A percentile compares a stretch with the other conserved stretches of the same genome.
These are phyloP conservation scores for Backusella macrospora DNA, from an alignment of 192 early-diverging fungal genomes.

Conservation along the genomic window DNA sequence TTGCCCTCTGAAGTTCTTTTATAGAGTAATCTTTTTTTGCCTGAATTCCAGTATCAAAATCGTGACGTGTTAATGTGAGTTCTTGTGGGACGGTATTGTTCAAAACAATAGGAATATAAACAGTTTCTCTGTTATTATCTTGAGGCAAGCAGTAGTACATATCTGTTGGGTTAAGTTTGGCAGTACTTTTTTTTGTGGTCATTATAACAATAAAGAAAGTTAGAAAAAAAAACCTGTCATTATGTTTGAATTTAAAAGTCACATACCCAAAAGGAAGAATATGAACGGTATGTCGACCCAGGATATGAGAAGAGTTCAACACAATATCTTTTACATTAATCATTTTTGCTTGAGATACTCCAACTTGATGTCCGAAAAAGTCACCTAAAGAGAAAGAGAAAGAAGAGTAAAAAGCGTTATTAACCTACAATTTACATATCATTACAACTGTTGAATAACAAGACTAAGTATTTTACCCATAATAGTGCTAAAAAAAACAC, in stretches of 20 bases:
- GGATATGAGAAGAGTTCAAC: constrained; percentile 45
- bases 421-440: background rate
- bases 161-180: constrained; percentile 49
- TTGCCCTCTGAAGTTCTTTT: constrained; percentile 35
- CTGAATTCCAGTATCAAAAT: constrained; percentile 35
- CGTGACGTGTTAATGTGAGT: constrained; percentile 31
- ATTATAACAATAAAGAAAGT: background rate
- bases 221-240: background rate
- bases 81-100: constrained; percentile 44
- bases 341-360: constrained; percentile 35
- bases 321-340: constrained; percentile 40
- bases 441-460: background rate
- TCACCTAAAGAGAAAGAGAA: constrained; percentile 18
- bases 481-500: background rate
- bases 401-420: constrained; percentile 16
- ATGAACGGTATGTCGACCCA: constrained; percentile 50
- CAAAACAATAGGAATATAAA: constrained; percentile 42
- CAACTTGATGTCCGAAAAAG: constrained; percentile 35
- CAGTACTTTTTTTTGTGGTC: constrained; percentile 35
- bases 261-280: constrained; percentile 47
- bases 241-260: background rate
- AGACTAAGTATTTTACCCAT: background rate
- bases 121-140: constrained; percentile 29
- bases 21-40: constrained; percentile 22
- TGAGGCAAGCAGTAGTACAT: constrained; percentile 49